phyloP scores from a whole-genome alignment of 2,329 filamentous ascomycete genomes.

The Aureobasidium pullulans region DNA sequence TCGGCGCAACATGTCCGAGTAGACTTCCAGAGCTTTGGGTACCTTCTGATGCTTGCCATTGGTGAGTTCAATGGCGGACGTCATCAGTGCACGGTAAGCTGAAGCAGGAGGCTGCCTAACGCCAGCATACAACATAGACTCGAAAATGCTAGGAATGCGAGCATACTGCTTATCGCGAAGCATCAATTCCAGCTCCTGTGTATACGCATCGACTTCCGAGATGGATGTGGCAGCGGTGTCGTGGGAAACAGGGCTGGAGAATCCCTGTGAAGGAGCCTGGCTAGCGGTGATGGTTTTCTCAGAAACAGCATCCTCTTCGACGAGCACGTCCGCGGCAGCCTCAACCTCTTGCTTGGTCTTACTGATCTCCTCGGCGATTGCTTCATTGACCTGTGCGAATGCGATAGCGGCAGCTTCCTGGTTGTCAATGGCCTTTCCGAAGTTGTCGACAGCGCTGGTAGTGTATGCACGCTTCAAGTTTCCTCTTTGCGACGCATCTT shows the following conservation, averaged over 20 bases:
- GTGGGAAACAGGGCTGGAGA: not conserved
- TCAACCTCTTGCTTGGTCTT: constrained; percentile 47
- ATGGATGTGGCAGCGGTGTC: constrained; percentile 2
- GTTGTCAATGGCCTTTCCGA: constrained; percentile 45
- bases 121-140: constrained; percentile 77
- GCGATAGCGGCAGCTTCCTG: constrained; percentile 45
- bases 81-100: constrained; percentile 87
- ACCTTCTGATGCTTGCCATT: constrained; percentile 74
- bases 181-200: constrained; percentile 69
- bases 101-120: constrained; percentile 70
- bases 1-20: constrained; percentile 89
- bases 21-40: constrained; percentile 87
- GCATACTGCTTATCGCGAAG: constrained; percentile 65
- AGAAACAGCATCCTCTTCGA: constrained; percentile 11
- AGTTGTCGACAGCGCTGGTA: constrained; percentile 52
- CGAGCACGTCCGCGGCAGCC: constrained; percentile 19
- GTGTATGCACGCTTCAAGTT: constrained; percentile 44
- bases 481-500: constrained; percentile 22
- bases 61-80: constrained; percentile 77
- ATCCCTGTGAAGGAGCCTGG: not conserved
- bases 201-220: constrained; percentile 61
- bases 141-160: constrained; percentile 85
- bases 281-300: constrained; percentile 4
- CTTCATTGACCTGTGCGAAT: constrained; percentile 76
- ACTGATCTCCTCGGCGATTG: constrained; percentile 71